A percentile compares a stretch with the other conserved stretches of the same genome.
These are phyloP conservation scores for Talaromyces adpressus DNA, from an alignment of 495 filamentous ascomycete species.

Conservation along the genomic window DNA sequence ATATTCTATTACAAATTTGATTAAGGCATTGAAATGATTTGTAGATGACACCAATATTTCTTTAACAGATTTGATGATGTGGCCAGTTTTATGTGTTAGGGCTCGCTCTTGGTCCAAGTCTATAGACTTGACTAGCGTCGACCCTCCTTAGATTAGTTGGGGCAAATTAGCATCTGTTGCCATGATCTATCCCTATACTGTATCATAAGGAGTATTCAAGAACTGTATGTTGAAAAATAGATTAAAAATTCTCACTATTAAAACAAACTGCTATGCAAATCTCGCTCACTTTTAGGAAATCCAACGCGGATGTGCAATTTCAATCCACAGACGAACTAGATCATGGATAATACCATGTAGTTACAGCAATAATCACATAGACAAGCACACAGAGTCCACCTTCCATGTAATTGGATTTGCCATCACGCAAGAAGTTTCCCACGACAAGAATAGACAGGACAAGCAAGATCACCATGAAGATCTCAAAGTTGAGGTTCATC, in stretches of 20 bases:
- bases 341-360: conserved; percentile 43
- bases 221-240: background rate
- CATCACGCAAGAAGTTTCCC: conserved; percentile 72
- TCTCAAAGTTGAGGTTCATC: conserved; percentile 80
- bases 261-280: background rate
- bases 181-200: too few relatives aligned
- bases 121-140: too few relatives aligned
- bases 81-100: too few relatives aligned
- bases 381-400: conserved; percentile 63
- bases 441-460: conserved; percentile 82
- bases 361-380: conserved; percentile 48
- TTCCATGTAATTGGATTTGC: conserved; percentile 76
- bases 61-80: too few relatives aligned
- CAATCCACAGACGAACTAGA: background rate
- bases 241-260: background rate
- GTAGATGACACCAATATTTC: too few relatives aligned
- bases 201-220: too few relatives aligned
- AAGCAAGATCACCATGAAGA: conserved; percentile 84
- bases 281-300: background rate
- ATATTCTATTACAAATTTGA: too few relatives aligned
- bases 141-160: too few relatives aligned
- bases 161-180: too few relatives aligned
- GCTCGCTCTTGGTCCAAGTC: too few relatives aligned
- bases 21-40: too few relatives aligned
- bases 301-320: background rate